These are phyloP conservation scores for Atalantia buxifolia DNA, from an alignment of 345 rosid species.

Conservation along the genomic window DNA sequence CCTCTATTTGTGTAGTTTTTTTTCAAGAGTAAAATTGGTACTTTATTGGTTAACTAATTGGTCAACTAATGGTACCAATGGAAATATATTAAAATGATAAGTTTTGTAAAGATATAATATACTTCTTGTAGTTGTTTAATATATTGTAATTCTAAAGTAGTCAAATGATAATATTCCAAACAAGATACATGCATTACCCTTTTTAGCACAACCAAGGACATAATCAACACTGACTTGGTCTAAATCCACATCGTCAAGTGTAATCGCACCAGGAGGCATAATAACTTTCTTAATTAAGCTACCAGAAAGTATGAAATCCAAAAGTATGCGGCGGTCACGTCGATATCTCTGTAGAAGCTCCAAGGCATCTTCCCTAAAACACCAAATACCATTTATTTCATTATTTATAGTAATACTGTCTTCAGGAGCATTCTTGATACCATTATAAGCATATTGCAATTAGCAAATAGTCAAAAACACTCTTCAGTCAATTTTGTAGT, in stretches of 20 bases:
- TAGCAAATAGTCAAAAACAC: neutral
- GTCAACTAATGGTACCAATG: too few relatives aligned
- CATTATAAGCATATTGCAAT: neutral
- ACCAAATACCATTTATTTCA: neutral
- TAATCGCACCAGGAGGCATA: conserved; percentile 98
- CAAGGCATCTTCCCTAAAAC: conserved; percentile 64
- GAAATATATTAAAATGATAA: too few relatives aligned
- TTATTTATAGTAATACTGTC: neutral
- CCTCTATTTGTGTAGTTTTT: too few relatives aligned
- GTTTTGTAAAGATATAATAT: too few relatives aligned
- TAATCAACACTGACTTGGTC: conserved; percentile 98
- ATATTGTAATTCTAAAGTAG: too few relatives aligned
- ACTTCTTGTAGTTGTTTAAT: too few relatives aligned
- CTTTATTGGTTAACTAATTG: too few relatives aligned
- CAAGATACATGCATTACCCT: conserved; percentile 41
- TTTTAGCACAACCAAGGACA: conserved; percentile 82
- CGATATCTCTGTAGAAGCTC: conserved; percentile 84
- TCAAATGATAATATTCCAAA: too few relatives aligned
- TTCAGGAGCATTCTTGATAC: neutral
- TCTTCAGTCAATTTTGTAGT: neutral
- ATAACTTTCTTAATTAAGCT: conserved; percentile 87
- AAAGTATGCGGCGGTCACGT: conserved; percentile 76
- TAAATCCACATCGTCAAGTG: conserved; percentile 93
- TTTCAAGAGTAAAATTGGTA: too few relatives aligned
- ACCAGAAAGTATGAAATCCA: conserved; percentile 82